A percentile compares a stretch with the other conserved stretches of the same genome.
Conservation (phyloP, 768 basidiomycete species). For the Mycena haematopus region DNA sequence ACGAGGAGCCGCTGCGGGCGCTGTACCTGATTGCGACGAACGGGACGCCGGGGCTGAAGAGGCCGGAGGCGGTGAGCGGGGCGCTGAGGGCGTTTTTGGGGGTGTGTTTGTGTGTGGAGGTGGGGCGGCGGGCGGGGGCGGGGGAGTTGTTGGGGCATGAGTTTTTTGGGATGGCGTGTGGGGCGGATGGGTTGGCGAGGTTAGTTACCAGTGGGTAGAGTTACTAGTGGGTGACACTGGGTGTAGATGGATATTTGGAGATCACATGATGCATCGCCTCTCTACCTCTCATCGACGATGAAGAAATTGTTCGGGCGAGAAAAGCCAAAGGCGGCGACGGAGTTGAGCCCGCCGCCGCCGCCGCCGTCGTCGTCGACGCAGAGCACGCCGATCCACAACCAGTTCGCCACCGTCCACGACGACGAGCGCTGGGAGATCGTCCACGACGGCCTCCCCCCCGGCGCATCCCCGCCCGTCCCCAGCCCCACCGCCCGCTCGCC, state of each 20-base stretch:
- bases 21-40: background rate
- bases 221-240: too few relatives aligned
- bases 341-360: background rate
- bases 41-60: background rate
- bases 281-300: too few relatives aligned
- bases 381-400: constrained; percentile 49
- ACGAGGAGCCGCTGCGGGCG: background rate
- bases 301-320: too few relatives aligned
- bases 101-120: background rate
- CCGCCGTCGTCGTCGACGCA: constrained; percentile 4
- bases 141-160: too few relatives aligned
- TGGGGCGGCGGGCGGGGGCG: too few relatives aligned
- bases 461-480: constrained; percentile 47
- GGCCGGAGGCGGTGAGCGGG: background rate
- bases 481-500: constrained; percentile 49
- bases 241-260: too few relatives aligned
- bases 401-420: constrained; percentile 39
- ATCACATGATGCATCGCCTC: too few relatives aligned
- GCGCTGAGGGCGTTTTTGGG: background rate
- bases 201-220: too few relatives aligned
- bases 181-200: too few relatives aligned
- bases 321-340: too few relatives aligned
- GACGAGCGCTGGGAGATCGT: constrained; percentile 59
- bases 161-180: too few relatives aligned
- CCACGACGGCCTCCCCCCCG: constrained; percentile 44